Conservation (phyloP, 495 filamentous ascomycete genomes). For the Aspergillus conjunctus region DNA sequence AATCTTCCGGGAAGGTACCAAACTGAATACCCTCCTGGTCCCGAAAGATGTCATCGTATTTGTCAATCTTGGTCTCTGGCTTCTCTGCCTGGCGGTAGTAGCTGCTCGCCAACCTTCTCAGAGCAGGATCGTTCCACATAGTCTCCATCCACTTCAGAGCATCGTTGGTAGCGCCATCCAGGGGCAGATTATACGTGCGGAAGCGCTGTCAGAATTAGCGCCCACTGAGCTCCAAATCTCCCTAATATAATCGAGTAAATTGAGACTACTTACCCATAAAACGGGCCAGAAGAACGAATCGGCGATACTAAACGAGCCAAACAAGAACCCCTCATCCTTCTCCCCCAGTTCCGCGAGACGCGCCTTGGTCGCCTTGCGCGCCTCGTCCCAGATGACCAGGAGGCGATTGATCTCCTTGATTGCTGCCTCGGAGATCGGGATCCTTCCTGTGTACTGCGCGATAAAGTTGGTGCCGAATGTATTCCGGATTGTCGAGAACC, state of each 20-base stretch:
- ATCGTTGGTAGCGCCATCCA: slow-evolving; percentile 38
- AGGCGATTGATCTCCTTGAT: slow-evolving; percentile 31
- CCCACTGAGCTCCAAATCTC: neutral
- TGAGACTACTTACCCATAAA: slow-evolving; percentile 9
- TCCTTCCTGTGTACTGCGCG: slow-evolving; percentile 35
- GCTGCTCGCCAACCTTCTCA: slow-evolving; percentile 33
- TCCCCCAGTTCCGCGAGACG: slow-evolving; percentile 27
- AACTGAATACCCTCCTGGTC: slow-evolving; percentile 38
- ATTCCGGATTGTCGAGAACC: slow-evolving; percentile 48
- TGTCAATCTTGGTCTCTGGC: slow-evolving; percentile 37
- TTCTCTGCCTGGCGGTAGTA: slow-evolving; percentile 44
- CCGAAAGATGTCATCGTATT: slow-evolving; percentile 47
- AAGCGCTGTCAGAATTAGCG: slow-evolving; percentile 36
- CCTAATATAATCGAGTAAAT: neutral
- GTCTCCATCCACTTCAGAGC: slow-evolving; percentile 47
- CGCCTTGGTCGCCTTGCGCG: slow-evolving; percentile 21
- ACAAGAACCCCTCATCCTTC: slow-evolving; percentile 14
- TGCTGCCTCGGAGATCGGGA: slow-evolving; percentile 32
- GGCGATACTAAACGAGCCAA: slow-evolving; percentile 15
- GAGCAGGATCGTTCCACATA: slow-evolving; percentile 50
- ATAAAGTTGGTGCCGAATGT: slow-evolving; percentile 50
- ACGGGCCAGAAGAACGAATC: slow-evolving; percentile 16
- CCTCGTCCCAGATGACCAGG: slow-evolving; percentile 17
- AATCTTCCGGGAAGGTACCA: slow-evolving; percentile 39
- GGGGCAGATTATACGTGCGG: slow-evolving; percentile 46